phyloP scores from a whole-genome alignment of 2,329 filamentous ascomycete species.

The Aureobasidium sp. region DNA sequence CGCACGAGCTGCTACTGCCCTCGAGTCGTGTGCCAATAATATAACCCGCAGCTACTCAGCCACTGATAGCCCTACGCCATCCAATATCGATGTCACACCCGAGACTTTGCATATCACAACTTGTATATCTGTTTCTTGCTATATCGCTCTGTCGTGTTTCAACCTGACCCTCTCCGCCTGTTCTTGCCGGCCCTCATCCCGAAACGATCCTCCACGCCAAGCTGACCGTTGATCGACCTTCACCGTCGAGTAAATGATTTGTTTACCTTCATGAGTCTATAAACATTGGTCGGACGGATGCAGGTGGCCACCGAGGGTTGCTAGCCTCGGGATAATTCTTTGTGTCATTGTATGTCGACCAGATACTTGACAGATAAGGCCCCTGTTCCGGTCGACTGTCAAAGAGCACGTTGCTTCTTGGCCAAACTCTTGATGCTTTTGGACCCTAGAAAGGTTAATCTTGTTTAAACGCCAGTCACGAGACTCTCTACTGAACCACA shows the following conservation, averaged over 20 bases:
- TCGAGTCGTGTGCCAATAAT: background rate
- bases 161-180: slow-evolving; percentile 3
- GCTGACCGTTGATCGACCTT: background rate
- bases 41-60: background rate
- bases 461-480: background rate
- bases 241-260: background rate
- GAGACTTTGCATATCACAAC: background rate
- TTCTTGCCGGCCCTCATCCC: background rate
- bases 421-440: slow-evolving; percentile 4
- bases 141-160: slow-evolving; percentile 1
- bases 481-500: background rate
- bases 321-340: background rate
- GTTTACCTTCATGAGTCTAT: background rate
- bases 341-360: background rate
- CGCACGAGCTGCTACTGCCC: background rate
- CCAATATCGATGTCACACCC: slow-evolving; percentile 3
- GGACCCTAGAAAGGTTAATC: background rate
- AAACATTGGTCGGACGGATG: background rate
- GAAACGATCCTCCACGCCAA: slow-evolving; percentile 6
- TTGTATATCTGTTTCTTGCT: slow-evolving; percentile 1
- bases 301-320: background rate
- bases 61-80: slow-evolving; percentile 4
- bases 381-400: background rate
- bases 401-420: background rate
- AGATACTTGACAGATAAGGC: background rate